Conservation (phyloP, 805 yeast species). For the Saccharomycopsis fermentans region DNA sequence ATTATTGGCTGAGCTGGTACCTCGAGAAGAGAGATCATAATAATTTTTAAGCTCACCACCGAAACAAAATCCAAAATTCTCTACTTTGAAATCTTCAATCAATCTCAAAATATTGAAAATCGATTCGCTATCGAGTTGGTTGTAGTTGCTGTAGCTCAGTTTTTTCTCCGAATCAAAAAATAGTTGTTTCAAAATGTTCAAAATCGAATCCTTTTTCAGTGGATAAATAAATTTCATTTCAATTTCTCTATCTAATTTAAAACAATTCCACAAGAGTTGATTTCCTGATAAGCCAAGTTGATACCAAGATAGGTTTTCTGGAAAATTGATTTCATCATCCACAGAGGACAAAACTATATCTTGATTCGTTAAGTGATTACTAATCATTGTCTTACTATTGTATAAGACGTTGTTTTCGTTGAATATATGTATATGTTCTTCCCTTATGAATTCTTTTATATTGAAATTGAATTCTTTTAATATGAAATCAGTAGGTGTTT, state of each 20-base stretch:
- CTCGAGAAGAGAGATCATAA: not conserved
- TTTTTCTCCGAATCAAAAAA: not conserved
- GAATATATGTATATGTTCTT: slow-evolving; percentile 4
- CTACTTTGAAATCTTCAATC: not conserved
- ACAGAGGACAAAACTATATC: slow-evolving; percentile 8
- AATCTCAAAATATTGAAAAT: not conserved
- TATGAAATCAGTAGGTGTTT: slow-evolving; percentile 8
- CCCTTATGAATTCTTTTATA: slow-evolving; percentile 6
- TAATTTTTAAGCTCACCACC: not conserved
- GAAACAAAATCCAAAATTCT: not conserved
- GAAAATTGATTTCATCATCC: slow-evolving; percentile 8
- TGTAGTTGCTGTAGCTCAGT: not conserved
- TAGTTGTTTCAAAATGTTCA: slow-evolving; percentile 15
- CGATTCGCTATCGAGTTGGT: not conserved
- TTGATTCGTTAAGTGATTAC: slow-evolving; percentile 7
- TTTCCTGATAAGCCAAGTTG: not conserved
- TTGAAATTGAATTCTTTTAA: slow-evolving; percentile 1
- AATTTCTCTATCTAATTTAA: slow-evolving; percentile 13
- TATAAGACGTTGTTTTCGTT: slow-evolving; percentile 8
- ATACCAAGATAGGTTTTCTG: not conserved
- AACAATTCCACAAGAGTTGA: slow-evolving; percentile 14
- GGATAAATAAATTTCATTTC: slow-evolving; percentile 14
- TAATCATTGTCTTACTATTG: slow-evolving; percentile 6
- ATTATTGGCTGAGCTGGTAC: not conserved
- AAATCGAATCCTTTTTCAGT: slow-evolving; percentile 10